A percentile compares a stretch with the other conserved stretches of the same genome.
phyloP scores from a whole-genome alignment of 1,284 basidiomycete genomes.

The Ceratobasidium sp. region DNA sequence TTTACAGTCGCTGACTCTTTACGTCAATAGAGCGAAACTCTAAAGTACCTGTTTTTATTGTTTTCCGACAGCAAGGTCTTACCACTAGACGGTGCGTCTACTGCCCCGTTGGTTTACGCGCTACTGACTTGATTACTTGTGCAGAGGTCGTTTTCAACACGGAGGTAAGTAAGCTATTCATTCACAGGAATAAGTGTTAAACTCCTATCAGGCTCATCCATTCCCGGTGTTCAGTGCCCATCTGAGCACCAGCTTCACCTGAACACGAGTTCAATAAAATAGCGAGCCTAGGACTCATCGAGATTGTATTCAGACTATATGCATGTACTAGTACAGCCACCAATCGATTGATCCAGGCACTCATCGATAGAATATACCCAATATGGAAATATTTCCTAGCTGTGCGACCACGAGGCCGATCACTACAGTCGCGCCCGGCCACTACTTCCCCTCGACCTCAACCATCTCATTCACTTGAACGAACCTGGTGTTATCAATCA shows the following conservation, averaged over 20 bases:
- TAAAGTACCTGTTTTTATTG: slow-evolving; percentile 92
- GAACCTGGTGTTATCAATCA: background rate
- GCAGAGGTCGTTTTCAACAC: slow-evolving; percentile 91
- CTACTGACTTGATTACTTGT: background rate
- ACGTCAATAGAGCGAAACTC: slow-evolving; percentile 74
- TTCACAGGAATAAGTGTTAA: background rate
- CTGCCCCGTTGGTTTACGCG: background rate
- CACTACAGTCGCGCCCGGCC: background rate
- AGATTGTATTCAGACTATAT: slow-evolving; percentile 8
- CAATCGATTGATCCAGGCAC: slow-evolving; percentile 33
- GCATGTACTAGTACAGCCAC: slow-evolving; percentile 23
- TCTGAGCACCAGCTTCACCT: slow-evolving; percentile 61
- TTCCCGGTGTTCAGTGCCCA: slow-evolving; percentile 66
- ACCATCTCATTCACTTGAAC: slow-evolving; percentile 7
- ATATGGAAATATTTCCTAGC: slow-evolving; percentile 6
- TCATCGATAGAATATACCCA: slow-evolving; percentile 9
- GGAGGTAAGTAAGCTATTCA: slow-evolving; percentile 60
- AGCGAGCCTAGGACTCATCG: background rate
- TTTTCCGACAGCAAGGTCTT: slow-evolving; percentile 80
- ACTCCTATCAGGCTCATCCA: slow-evolving; percentile 62
- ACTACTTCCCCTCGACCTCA: slow-evolving; percentile 27
- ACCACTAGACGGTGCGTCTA: slow-evolving; percentile 75
- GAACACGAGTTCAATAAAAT: slow-evolving; percentile 32
- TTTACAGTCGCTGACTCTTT: slow-evolving; percentile 12
- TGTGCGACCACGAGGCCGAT: slow-evolving; percentile 17